Conservation (phyloP, 2,329 filamentous ascomycete genomes). For the Aspergillus fijiensis region DNA sequence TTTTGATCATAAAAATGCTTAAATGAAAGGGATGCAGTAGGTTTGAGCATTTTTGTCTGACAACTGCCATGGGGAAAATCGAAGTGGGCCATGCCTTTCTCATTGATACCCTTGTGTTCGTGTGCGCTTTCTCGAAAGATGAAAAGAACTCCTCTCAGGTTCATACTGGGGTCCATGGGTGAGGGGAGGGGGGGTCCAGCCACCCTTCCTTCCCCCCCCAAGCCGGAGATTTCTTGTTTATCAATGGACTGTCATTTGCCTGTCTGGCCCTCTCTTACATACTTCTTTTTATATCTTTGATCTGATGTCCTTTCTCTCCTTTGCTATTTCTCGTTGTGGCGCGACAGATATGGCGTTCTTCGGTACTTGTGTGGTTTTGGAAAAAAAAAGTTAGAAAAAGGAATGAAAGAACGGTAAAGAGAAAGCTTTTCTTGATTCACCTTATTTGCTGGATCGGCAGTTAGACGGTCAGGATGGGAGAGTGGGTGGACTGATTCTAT, state of each 20-base stretch:
- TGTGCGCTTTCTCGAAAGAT: not conserved
- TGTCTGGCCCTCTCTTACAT: not conserved
- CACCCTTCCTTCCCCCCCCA: not conserved
- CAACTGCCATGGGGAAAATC: too few relatives aligned
- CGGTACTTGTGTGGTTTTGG: not conserved
- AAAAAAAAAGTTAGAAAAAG: constrained; percentile 5
- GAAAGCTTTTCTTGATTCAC: not conserved
- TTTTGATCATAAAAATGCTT: not conserved
- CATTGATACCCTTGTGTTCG: constrained; percentile 25
- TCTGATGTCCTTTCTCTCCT: not conserved
- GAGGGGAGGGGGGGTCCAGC: not conserved
- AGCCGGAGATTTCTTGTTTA: not conserved
- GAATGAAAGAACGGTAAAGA: not conserved
- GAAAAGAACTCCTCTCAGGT: not conserved
- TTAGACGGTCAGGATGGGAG: too few relatives aligned
- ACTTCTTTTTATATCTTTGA: not conserved
- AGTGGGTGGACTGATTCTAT: too few relatives aligned
- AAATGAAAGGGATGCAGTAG: too few relatives aligned
- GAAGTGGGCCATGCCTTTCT: not conserved
- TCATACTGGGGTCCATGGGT: not conserved
- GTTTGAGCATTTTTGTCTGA: too few relatives aligned
- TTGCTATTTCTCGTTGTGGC: constrained; percentile 4
- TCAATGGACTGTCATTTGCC: not conserved
- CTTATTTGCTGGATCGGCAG: too few relatives aligned
- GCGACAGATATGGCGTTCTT: constrained; percentile 14